Evolutionary conservation across 2,329 filamentous ascomycete species (phyloP), one percentile per base, ranked within the genome.

Genomic region (Ophiocordyceps unilateralis): DNA sequence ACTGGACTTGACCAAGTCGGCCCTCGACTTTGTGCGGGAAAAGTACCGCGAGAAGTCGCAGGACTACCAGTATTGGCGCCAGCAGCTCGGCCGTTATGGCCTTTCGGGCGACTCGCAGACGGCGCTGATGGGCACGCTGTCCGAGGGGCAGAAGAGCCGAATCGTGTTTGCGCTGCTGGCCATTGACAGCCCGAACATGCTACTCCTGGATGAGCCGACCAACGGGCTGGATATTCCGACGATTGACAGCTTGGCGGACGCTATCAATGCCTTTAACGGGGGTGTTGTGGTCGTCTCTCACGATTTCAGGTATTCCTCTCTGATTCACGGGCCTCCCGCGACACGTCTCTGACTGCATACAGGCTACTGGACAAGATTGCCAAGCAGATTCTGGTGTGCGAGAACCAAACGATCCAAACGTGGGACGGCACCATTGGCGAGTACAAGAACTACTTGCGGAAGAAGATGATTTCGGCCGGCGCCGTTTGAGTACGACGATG

Each of bases 141-240:
- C 91, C 48, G 91, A 98, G 61, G 91, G 91, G 43, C 91, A 98
- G 68, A 93, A 93, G 77, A 88, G 81, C 58, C 83, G 93, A 75
- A 95, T 98, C 58, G 91, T 98, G 37, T 98, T 98, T 61, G 91
- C 91, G 36, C 72, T 98, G 53, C 70, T 98, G 50, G 91, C 91
- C 51, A 95, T 98, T 51, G 91, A 98, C 55, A 70, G 79, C 23
- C 91, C 91, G 54, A 98, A 98, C 74, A 98, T 98, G 91, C 68
- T 98, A 54, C 67, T 98, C 53, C 78, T 98, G 44, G 91, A 98
- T 69, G 91, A 98, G 70, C 93, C 91, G 63, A 98, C 91, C 61
- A 98, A 98, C 79, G 91, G 91, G 76, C 72, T 98, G 49, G 91
- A 98, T 74, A 98, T 98, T 51, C 88, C 91, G 24, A 96, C 91